A percentile compares a stretch with the other conserved stretches of the same genome.
These are phyloP conservation scores for Crithidia expoeki DNA, from an alignment of 208 protist genomes.

Conservation along the genomic window DNA sequence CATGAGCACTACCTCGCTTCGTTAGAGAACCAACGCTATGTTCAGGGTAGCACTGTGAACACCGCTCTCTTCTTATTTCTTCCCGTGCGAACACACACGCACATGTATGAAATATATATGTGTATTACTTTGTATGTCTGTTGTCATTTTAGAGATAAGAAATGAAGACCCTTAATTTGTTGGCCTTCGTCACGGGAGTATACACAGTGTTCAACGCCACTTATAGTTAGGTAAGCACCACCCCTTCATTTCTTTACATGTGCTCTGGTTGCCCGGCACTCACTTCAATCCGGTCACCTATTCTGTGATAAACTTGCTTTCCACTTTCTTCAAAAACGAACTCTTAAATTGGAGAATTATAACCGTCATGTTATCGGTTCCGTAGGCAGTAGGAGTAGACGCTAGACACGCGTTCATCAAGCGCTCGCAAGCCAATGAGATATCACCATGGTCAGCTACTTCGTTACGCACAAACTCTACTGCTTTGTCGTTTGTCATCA, in stretches of 20 bases:
- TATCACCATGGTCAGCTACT: conserved; percentile 80
- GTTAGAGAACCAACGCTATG: no score
- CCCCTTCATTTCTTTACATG: not conserved
- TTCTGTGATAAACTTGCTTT: conserved; percentile 42
- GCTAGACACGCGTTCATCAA: conserved; percentile 86
- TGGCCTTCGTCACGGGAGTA: conserved; percentile 9
- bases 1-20: no score
- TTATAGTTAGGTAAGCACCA: not conserved
- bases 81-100: no score
- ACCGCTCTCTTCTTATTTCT: no score
- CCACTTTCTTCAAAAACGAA: conserved; percentile 81
- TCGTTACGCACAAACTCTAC: conserved; percentile 90
- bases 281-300: not conserved
- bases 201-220: conserved; percentile 6
- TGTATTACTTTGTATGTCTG: no score
- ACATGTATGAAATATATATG: no score
- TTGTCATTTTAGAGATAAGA: not conserved
- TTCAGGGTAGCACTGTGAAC: no score
- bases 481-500: conserved; percentile 89
- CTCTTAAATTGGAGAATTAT: conserved; percentile 92
- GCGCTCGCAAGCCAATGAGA: conserved; percentile 86
- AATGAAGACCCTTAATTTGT: not conserved
- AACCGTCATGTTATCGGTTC: conserved; percentile 93
- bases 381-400: conserved; percentile 61
- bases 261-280: not conserved